Evolutionary conservation across 2,329 filamentous ascomycete genomes (phyloP).

Genomic region (Pseudogymnoascus sp.): DNA sequence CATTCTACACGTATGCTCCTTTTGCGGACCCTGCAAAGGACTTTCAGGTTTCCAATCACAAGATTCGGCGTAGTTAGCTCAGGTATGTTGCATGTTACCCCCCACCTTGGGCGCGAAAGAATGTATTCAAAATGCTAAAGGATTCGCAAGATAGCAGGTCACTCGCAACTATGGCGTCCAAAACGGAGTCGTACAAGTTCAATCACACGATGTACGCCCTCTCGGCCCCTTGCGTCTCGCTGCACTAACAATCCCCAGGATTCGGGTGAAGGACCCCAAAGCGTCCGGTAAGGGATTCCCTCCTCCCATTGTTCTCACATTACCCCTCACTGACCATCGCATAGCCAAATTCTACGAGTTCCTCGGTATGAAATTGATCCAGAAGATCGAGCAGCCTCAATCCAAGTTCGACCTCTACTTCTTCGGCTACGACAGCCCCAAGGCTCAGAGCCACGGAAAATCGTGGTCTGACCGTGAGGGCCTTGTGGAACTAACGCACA

Average conservation of each 20-base stretch:
- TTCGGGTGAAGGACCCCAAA: constrained; percentile 92
- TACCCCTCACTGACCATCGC: constrained; percentile 2
- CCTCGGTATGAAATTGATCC: constrained; percentile 78
- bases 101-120: background rate
- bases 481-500: constrained; percentile 77
- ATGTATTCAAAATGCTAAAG: background rate
- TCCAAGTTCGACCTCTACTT: constrained; percentile 95
- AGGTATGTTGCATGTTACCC: background rate
- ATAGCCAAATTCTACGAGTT: constrained; percentile 87
- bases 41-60: constrained; percentile 15
- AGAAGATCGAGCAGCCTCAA: constrained; percentile 76
- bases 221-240: background rate
- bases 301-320: background rate
- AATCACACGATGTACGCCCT: constrained; percentile 75
- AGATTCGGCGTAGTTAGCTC: constrained; percentile 1
- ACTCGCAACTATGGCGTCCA: constrained; percentile 49
- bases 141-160: constrained; percentile 23
- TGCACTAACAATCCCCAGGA: constrained; percentile 46
- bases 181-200: constrained; percentile 71
- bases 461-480: constrained; percentile 77
- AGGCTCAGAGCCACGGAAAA: constrained; percentile 66
- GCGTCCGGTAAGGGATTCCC: constrained; percentile 52
- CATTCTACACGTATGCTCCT: constrained; percentile 20
- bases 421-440: constrained; percentile 75
- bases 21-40: constrained; percentile 21